Conservation (phyloP, 1,284 basidiomycete species). For the Puccinia hordei region DNA sequence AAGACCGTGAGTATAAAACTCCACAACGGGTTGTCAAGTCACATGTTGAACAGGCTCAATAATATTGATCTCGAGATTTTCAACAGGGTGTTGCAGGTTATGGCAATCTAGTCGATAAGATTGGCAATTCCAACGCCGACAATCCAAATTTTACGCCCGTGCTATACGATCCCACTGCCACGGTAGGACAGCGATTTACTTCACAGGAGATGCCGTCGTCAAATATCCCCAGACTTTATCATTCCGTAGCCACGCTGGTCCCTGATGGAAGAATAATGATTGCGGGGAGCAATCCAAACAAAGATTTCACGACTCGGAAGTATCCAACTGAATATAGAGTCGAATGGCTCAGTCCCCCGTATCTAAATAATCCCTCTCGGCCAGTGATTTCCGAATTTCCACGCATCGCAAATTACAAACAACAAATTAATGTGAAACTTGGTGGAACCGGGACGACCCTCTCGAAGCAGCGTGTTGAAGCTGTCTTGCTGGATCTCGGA, state of each 20-base stretch:
- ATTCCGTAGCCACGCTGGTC: conserved; percentile 61
- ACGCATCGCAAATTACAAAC: conserved; percentile 4
- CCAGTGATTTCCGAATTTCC: conserved; percentile 24
- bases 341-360: conserved; percentile 66
- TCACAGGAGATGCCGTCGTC: conserved; percentile 68
- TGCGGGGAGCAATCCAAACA: conserved; percentile 79
- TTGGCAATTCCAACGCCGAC: conserved; percentile 76
- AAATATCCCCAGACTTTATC: conserved; percentile 76
- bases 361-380: conserved; percentile 9
- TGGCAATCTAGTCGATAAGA: conserved; percentile 72
- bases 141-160: conserved; percentile 74
- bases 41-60: background rate
- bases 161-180: conserved; percentile 70
- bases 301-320: conserved; percentile 69
- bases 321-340: conserved; percentile 79
- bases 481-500: conserved; percentile 33
- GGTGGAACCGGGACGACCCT: background rate
- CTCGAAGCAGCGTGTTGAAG: conserved; percentile 5
- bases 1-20: conserved; percentile 65
- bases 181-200: conserved; percentile 69
- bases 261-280: conserved; percentile 63
- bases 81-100: conserved; percentile 68
- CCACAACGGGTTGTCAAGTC: no score
- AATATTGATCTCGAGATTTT: background rate
- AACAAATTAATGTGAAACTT: background rate